Conservation (phyloP, 805 yeast species). For the Saccharomycopsis oosterbeekiorum region DNA sequence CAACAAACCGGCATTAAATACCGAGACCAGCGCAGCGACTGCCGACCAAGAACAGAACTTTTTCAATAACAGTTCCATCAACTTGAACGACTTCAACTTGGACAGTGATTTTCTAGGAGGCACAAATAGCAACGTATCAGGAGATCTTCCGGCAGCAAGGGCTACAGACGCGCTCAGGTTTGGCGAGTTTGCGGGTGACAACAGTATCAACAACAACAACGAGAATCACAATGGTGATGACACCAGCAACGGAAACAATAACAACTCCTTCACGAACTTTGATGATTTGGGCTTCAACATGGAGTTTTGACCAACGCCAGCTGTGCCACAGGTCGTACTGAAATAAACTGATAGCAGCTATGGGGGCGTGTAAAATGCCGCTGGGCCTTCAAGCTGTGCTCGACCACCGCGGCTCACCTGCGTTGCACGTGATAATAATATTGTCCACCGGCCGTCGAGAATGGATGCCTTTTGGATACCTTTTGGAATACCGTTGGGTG, state of each 20-base stretch:
- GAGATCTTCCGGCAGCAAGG: background rate
- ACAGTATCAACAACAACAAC: background rate
- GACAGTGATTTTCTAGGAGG: background rate
- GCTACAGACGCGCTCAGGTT: constrained; percentile 5
- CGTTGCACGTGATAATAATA: too few relatives aligned
- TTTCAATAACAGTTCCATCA: constrained; percentile 7
- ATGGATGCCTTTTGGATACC: too few relatives aligned
- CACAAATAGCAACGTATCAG: background rate
- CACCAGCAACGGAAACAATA: background rate
- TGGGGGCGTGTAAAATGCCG: background rate
- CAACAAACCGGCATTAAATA: background rate
- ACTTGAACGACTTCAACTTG: constrained; percentile 16
- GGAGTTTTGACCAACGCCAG: background rate
- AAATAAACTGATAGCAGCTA: too few relatives aligned
- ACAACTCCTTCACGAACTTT: constrained; percentile 4
- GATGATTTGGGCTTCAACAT: constrained; percentile 16
- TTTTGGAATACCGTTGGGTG: too few relatives aligned
- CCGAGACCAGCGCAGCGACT: background rate
- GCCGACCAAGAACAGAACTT: constrained; percentile 4
- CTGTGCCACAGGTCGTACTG: too few relatives aligned
- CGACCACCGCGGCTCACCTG: too few relatives aligned
- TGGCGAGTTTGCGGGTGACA: background rate
- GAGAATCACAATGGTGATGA: background rate
- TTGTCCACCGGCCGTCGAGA: too few relatives aligned
- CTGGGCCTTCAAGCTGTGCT: too few relatives aligned